Evolutionary conservation across 2,329 filamentous ascomycete species (phyloP), one percentile per base, ranked within the genome.

Genomic region (Colletotrichum sp.): DNA sequence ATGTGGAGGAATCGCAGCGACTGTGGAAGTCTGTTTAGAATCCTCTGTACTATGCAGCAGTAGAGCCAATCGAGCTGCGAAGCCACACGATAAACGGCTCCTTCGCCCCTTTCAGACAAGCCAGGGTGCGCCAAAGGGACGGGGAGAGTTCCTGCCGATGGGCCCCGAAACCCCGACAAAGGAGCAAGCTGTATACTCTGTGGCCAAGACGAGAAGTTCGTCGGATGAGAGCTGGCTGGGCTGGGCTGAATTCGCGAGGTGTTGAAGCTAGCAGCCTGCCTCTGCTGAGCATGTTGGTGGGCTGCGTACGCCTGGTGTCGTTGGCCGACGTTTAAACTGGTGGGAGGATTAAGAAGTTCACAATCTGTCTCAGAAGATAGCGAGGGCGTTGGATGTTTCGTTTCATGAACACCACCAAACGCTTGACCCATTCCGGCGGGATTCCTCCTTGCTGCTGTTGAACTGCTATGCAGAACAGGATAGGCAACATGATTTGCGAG

Each of bases 371-470:
- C 73, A 75, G 73, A 73, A 25, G 32, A 22, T 63, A 13, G 44
- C n/a, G 64, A 68, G 32, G 73, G 73, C 70, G 73, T 68, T 73
- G 73, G 22, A 34, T 73, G 70, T 75, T 72, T 75, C 70, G 70
- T 75, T 75, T 73, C 73, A 75, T 64, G 34, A 75, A 27, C 70
- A 65, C 25, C 63, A 55, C 55, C 32, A 19, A 64, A 65, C 73
- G 70, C 73, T 73, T 73, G 48, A 25, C 73, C 70, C 16, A n/a
- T 73, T 75, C 36, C 70, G 70, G 71, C 44, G 34, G 27, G 9
- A 63, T 61, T 22, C 15, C 44, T 52, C 44, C 32, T 71, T 36
- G 16, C 19, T 72, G 63, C 73, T 68, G 64, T 48, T 75, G 64
- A 75, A 32, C 57, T 68, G 73, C 11, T 73, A 68, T 75, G 70